These are phyloP conservation scores for Immersiella caudata DNA, from an alignment of 495 filamentous ascomycete species.

Conservation along the genomic window DNA sequence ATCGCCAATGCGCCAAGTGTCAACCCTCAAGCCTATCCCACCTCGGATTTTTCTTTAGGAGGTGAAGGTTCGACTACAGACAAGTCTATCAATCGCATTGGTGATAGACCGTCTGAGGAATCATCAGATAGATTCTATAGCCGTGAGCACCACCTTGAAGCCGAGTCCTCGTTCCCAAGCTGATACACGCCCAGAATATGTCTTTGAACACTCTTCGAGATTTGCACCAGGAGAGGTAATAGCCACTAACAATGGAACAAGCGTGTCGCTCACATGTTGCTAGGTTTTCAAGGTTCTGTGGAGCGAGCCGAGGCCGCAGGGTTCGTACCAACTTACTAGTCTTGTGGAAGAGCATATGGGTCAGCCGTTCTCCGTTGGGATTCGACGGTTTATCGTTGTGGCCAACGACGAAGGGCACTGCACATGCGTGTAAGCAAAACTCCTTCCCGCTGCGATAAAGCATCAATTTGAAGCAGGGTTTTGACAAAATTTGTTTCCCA, in stretches of 20 bases:
- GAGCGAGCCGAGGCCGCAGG: not conserved
- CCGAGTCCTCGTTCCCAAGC: no score
- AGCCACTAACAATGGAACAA: not conserved
- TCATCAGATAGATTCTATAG: no score
- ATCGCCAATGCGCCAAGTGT: no score
- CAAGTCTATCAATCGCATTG: no score
- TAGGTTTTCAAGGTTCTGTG: slow-evolving; percentile 10
- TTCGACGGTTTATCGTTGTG: slow-evolving; percentile 4
- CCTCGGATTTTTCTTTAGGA: no score
- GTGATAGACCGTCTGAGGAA: no score
- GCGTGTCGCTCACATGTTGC: not conserved
- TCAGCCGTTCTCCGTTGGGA: not conserved
- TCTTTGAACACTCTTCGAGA: not conserved
- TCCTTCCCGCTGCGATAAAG: not conserved
- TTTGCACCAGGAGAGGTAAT: not conserved
- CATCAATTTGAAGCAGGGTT: no score
- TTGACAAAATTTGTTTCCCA: not conserved
- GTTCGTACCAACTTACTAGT: no score
- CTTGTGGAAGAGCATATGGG: not conserved
- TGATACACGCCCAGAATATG: not conserved
- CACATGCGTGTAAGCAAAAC: not conserved
- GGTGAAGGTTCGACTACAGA: no score
- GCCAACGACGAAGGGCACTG: slow-evolving; percentile 8
- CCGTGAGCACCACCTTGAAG: no score
- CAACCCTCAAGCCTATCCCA: no score